Percentiles rank a stretch among this genome's conserved stretches.
Evolutionary conservation across 176 grass and related monocot genomes (phyloP).

Genomic region (Carex cristatella): DNA sequence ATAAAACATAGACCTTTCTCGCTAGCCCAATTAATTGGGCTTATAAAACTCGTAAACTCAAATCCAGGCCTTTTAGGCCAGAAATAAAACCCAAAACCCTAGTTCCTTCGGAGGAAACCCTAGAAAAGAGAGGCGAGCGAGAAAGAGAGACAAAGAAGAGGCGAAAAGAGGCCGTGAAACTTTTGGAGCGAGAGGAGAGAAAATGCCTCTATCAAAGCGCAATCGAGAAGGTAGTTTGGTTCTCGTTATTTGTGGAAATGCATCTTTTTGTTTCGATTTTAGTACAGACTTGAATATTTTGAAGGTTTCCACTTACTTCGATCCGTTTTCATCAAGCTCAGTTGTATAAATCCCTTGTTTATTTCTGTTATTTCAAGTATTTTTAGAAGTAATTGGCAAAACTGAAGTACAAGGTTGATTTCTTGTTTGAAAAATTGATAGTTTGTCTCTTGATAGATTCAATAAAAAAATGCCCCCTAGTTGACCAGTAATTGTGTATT

Average conservation of each 20-base stretch:
- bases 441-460: not conserved
- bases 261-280: not conserved
- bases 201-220: slow-evolving; percentile 69
- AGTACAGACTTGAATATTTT: not conserved
- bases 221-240: slow-evolving; percentile 39
- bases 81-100: not conserved
- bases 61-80: not conserved
- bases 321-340: not conserved
- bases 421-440: not conserved
- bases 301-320: not conserved
- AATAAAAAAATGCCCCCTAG: not conserved
- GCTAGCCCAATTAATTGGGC: not conserved
- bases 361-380: not conserved
- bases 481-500: not conserved
- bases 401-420: not conserved
- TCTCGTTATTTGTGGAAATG: not conserved
- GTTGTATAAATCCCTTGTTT: not conserved
- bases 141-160: not conserved
- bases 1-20: too few relatives aligned
- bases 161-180: not conserved
- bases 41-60: not conserved
- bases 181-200: not conserved
- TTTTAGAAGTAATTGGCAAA: not conserved
- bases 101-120: slow-evolving; percentile 14
- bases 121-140: not conserved